Evolutionary conservation across 208 protist species (phyloP).

Genomic region (Leptomonas pyrrhocoris): DNA sequence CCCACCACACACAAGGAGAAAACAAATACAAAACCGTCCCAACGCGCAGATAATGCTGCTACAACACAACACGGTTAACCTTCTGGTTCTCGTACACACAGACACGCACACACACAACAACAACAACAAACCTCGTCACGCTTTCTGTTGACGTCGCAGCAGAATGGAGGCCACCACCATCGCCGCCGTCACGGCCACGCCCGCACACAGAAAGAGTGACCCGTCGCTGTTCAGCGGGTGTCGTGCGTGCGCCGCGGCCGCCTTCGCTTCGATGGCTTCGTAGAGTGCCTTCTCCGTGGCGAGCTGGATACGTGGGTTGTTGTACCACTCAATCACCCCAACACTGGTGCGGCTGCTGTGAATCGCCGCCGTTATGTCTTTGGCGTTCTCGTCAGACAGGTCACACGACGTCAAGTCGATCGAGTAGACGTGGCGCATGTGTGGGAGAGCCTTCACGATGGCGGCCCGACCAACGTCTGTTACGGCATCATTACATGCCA

Average conservation of each 20-base stretch:
- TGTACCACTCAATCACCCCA: conserved; percentile 75
- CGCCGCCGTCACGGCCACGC: conserved; percentile 23
- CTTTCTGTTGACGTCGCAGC: conserved; percentile 18
- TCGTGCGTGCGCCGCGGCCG: conserved; percentile 20
- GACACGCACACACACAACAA: neutral
- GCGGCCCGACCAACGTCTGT: conserved; percentile 52
- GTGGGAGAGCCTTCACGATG: conserved; percentile 42
- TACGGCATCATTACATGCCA: conserved; percentile 77
- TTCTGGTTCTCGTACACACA: neutral
- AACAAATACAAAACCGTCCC: neutral
- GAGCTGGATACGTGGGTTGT: conserved; percentile 77
- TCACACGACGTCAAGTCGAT: conserved; percentile 83
- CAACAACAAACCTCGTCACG: conserved; percentile 1
- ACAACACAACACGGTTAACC: too few species aligned
- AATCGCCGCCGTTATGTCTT: conserved; percentile 51
- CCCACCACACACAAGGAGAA: neutral
- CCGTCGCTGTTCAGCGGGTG: conserved; percentile 16
- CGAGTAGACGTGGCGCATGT: conserved; percentile 50
- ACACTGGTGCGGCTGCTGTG: conserved; percentile 49
- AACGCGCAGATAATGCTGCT: too few species aligned
- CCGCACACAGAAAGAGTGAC: conserved; percentile 21
- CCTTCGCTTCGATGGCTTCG: conserved; percentile 55
- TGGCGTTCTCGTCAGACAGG: conserved; percentile 71
- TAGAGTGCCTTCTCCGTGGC: conserved; percentile 63
- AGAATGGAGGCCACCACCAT: conserved; percentile 35